Evolutionary conservation across 2,329 filamentous ascomycete species (phyloP), one percentile per base, ranked within the genome.

Genomic region (Coniochaeta sp.): DNA sequence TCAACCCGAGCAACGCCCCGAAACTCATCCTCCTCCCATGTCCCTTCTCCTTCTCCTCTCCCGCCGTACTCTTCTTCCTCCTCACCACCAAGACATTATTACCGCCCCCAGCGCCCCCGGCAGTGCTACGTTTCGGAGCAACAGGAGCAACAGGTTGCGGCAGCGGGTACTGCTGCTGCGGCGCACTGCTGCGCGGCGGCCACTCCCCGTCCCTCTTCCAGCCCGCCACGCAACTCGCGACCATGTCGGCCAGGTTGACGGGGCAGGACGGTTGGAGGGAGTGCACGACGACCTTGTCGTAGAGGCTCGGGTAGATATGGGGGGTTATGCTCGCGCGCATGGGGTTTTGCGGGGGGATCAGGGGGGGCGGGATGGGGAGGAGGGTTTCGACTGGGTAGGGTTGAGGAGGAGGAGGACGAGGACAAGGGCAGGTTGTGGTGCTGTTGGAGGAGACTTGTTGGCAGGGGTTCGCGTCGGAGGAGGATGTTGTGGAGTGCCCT

Each of bases 171-270:
- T 1, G 53, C n/a, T n/a, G n/a, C n/a, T n/a, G n/a, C n/a, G n/a
- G n/a, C n/a, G 57, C 54, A 1, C 27, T 46, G 1, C 56, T 38
- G 58, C 81, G 82, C 1, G 88, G 89, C 4, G 92, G 91, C 92
- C 92, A 97, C 67, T 96, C 89, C 14, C 91, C 91, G 61, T 94
- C 89, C 35, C 89, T 79, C 67, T 95, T 95, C 92, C 92, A 96
- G 40, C 92, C 92, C 26, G 86, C 78, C 1, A 97, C 91, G 57
- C 92, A 87, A 10, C 89, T 83, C 9, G 83, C 79, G 22, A 89
- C 82, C 72, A 96, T 85, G 60, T 95, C 89, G 27, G 78, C 73
- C 0, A 97, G 79, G 60, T 96, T 96, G 63, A 96, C 87, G 3
- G 92, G 92, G 14, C 95, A 89, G 1, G 87, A 86, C 0, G 92